phyloP scores from a whole-genome alignment of 495 filamentous ascomycete species.

The Trichocladium uniseriatum region DNA sequence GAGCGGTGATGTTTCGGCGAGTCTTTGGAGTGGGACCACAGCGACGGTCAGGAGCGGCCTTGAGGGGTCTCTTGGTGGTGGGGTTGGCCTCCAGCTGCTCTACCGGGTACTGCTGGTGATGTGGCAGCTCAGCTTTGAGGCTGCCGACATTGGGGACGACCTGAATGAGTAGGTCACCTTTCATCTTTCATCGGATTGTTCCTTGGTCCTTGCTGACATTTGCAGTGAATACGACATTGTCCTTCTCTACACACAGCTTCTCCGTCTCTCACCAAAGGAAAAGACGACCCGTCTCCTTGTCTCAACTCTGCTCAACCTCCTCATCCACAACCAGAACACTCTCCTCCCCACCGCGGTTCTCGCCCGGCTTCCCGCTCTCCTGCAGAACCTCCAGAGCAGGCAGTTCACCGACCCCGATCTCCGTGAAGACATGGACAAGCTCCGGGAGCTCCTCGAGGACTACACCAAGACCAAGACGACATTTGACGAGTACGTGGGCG shows the following conservation, averaged over 20 bases:
- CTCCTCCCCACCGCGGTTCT: constrained; percentile 76
- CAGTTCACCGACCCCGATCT: constrained; percentile 86
- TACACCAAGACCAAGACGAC: constrained; percentile 96
- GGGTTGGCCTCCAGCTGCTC: constrained; percentile 83
- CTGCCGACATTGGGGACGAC: constrained; percentile 69
- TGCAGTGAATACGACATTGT: constrained; percentile 86
- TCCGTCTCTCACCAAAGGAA: constrained; percentile 90
- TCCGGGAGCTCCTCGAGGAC: constrained; percentile 76
- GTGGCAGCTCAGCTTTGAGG: constrained; percentile 96
- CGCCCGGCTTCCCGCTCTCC: constrained; percentile 68
- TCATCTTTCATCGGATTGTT: not conserved
- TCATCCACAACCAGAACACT: constrained; percentile 61
- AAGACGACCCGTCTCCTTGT: constrained; percentile 91
- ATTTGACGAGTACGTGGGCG: constrained; percentile 89
- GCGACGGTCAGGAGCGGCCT: constrained; percentile 42
- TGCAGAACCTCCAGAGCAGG: constrained; percentile 70
- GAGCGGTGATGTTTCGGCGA: constrained; percentile 58
- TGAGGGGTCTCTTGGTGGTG: constrained; percentile 62
- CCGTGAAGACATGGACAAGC: constrained; percentile 67
- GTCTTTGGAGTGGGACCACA: constrained; percentile 53
- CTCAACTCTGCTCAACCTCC: constrained; percentile 79
- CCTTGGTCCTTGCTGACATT: not conserved
- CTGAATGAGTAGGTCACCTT: constrained; percentile 61
- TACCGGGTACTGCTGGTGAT: constrained; percentile 89
- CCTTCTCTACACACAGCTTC: constrained; percentile 78